Evolutionary conservation across 257 asterid genomes (phyloP).

Genomic region (Henckelia pumila): DNA sequence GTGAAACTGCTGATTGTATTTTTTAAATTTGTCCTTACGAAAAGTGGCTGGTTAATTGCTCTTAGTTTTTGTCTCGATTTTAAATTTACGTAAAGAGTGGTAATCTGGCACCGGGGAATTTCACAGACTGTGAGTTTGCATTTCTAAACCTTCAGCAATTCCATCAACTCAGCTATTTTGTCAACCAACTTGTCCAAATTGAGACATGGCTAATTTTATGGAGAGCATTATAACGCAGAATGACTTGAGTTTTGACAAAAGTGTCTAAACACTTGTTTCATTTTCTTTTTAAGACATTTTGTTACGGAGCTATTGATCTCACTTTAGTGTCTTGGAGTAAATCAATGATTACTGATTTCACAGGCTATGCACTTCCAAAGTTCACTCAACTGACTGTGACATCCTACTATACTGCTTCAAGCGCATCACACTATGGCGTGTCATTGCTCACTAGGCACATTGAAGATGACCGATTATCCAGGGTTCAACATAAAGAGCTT

Average conservation of each 20-base stretch:
- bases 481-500: conserved; percentile 46
- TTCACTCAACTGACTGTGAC: conserved; percentile 75
- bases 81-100: conserved; percentile 5
- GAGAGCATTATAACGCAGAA: background rate
- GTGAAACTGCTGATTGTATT: background rate
- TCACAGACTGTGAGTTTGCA: background rate
- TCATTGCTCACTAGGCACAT: conserved; percentile 74
- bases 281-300: background rate
- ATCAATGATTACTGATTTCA: conserved; percentile 4
- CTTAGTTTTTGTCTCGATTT: background rate
- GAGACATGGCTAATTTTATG: background rate
- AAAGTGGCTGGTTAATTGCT: background rate
- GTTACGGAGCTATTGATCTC: background rate
- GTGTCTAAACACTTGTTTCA: background rate
- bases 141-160: background rate
- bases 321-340: conserved; percentile 18
- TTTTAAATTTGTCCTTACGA: background rate
- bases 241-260: conserved; percentile 2
- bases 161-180: conserved; percentile 11
- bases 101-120: background rate
- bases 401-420: conserved; percentile 81
- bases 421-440: conserved; percentile 72
- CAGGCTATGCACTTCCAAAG: conserved; percentile 80
- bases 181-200: conserved; percentile 1
- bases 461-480: conserved; percentile 51